Conservation (phyloP, 2,329 filamentous ascomycete species). For the Akanthomyces dipterigenus region DNA sequence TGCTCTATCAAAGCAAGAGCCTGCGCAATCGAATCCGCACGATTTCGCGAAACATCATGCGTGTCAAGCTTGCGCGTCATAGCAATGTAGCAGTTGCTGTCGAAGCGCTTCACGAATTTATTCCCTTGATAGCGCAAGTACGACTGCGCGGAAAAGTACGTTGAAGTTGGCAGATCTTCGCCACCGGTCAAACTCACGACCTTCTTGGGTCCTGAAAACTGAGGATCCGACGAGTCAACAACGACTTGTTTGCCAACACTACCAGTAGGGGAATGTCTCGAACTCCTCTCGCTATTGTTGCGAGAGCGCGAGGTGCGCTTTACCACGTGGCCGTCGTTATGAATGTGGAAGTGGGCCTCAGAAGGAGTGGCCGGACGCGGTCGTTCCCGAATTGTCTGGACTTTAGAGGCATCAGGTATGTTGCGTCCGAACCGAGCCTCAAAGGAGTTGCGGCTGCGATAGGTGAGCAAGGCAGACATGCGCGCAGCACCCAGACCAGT, state of each 20-base stretch:
- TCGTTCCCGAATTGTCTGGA: conserved; percentile 72
- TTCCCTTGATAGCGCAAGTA: conserved; percentile 94
- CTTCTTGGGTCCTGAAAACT: conserved; percentile 60
- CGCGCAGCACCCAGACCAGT: conserved; percentile 87
- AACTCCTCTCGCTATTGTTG: conserved; percentile 32
- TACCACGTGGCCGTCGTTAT: conserved; percentile 72
- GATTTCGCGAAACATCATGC: conserved; percentile 82
- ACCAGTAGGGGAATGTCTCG: conserved; percentile 22
- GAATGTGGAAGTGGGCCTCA: conserved; percentile 70
- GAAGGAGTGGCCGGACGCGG: conserved; percentile 55
- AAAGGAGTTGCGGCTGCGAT: conserved; percentile 94
- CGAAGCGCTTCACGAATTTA: conserved; percentile 96
- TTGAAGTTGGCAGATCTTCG: conserved; percentile 52
- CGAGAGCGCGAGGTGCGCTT: conserved; percentile 47
- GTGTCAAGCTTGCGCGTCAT: conserved; percentile 98
- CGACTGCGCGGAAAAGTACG: conserved; percentile 97
- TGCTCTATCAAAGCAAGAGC: conserved; percentile 80
- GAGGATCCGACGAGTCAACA: conserved; percentile 43
- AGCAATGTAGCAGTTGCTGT: conserved; percentile 98
- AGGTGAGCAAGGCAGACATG: conserved; percentile 94
- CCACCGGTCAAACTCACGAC: conserved; percentile 40
- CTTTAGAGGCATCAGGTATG: conserved; percentile 75
- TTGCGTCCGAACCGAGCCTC: conserved; percentile 93
- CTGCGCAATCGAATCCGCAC: conserved; percentile 59
- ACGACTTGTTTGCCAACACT: conserved; percentile 19